phyloP scores from a whole-genome alignment of 202 grass and related monocot genomes.

The Schoenoplectus tabernaemontani region DNA sequence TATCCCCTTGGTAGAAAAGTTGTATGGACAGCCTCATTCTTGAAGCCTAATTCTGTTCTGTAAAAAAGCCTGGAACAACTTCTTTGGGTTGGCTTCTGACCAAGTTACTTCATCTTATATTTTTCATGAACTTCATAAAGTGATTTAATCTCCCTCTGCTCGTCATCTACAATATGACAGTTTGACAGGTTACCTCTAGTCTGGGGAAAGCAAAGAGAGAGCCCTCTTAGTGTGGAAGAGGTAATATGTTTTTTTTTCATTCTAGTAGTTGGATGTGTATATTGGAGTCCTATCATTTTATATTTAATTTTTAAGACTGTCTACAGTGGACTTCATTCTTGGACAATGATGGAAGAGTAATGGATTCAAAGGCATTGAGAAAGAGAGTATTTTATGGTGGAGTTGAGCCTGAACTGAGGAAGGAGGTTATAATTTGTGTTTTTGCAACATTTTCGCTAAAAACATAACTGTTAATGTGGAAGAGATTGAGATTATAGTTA shows the following conservation, averaged over 20 bases:
- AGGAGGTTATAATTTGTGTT: constrained; percentile 48
- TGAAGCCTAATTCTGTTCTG: not conserved
- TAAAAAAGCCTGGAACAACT: not conserved
- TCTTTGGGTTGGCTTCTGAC: not conserved
- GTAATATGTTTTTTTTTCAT: constrained; percentile 36
- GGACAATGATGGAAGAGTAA: constrained; percentile 86
- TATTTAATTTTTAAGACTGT: constrained; percentile 16
- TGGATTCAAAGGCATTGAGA: constrained; percentile 81
- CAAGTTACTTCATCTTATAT: not conserved
- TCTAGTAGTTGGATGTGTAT: not conserved
- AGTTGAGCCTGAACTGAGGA: constrained; percentile 72
- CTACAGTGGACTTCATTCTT: constrained; percentile 77
- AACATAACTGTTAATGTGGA: not conserved
- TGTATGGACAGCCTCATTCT: not conserved
- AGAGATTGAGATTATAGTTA: not conserved
- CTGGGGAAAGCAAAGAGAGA: constrained; percentile 88
- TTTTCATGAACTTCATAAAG: not conserved
- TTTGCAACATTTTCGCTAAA: constrained; percentile 10
- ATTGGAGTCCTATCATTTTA: constrained; percentile 19
- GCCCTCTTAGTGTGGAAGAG: constrained; percentile 58
- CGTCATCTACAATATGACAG: constrained; percentile 43
- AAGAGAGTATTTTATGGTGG: constrained; percentile 93
- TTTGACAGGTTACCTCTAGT: constrained; percentile 68
- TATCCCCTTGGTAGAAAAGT: not conserved
- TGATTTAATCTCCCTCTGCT: not conserved